Percentiles rank a stretch among this genome's conserved stretches.
Conservation (phyloP, 2,329 filamentous ascomycete species). For the Colletotrichum noveboracense region DNA sequence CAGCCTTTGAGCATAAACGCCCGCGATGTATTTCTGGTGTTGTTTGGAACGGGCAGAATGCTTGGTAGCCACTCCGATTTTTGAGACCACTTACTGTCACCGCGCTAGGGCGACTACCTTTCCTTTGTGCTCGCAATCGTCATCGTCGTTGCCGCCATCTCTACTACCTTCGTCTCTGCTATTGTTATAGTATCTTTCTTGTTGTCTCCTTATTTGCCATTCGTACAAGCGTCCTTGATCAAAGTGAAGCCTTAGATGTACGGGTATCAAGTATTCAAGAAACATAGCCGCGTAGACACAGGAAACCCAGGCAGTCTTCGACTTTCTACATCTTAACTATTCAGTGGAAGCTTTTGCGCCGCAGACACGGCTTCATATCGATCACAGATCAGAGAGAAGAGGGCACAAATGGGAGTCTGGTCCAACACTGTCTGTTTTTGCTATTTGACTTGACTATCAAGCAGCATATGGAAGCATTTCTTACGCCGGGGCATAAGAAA, state of each 20-base stretch:
- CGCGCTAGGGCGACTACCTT: no score
- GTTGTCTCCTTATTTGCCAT: no score
- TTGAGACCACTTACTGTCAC: neutral
- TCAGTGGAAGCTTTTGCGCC: neutral
- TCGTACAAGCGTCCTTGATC: fast-evolving
- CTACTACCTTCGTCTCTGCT: neutral
- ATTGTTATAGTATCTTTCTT: fast-evolving
- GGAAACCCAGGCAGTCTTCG: fast-evolving
- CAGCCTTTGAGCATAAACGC: fast-evolving
- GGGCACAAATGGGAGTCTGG: neutral
- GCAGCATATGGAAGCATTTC: neutral
- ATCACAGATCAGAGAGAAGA: neutral
- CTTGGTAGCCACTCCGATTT: fast-evolving
- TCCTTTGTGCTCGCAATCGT: neutral
- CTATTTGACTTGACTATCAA: neutral
- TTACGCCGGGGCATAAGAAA: neutral
- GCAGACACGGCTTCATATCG: neutral
- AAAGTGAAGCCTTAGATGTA: neutral
- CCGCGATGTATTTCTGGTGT: neutral
- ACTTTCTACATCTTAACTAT: neutral
- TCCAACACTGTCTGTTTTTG: neutral
- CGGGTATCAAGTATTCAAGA: neutral
- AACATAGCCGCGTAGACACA: neutral
- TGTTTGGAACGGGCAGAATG: neutral
- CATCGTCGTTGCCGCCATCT: fast-evolving